Conservation (phyloP, 164 flowering plant species). For the Stephania yunnanensis region DNA sequence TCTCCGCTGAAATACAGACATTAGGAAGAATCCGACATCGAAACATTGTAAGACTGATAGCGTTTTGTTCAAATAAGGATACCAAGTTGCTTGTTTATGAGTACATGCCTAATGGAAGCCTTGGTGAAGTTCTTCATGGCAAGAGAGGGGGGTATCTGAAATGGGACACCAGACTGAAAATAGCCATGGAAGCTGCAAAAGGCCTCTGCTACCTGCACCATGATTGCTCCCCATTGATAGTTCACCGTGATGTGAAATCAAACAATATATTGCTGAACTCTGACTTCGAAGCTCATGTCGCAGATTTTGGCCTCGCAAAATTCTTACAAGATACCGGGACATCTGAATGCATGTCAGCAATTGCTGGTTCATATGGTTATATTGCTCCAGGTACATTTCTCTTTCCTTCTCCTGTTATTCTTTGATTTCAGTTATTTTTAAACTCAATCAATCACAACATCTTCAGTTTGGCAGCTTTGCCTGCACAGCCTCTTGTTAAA, state of each 20-base stretch:
- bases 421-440: not conserved
- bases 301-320: slow-evolving; percentile 80
- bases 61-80: slow-evolving; percentile 55
- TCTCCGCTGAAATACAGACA: slow-evolving; percentile 59
- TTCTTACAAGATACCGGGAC: slow-evolving; percentile 56
- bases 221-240: slow-evolving; percentile 62
- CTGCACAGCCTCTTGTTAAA: not conserved
- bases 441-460: not conserved
- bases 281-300: slow-evolving; percentile 70
- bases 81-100: slow-evolving; percentile 69
- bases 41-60: slow-evolving; percentile 57
- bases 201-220: slow-evolving; percentile 78
- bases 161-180: slow-evolving; percentile 60
- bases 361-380: slow-evolving; percentile 84
- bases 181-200: slow-evolving; percentile 66
- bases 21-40: slow-evolving; percentile 64
- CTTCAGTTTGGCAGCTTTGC: not conserved
- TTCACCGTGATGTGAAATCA: slow-evolving; percentile 76
- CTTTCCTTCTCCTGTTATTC: not conserved
- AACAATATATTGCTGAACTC: slow-evolving; percentile 66
- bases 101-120: slow-evolving; percentile 79
- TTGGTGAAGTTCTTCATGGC: slow-evolving; percentile 70
- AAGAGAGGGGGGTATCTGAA: slow-evolving; percentile 47
- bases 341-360: slow-evolving; percentile 75
- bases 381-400: slow-evolving; percentile 67